Evolutionary conservation across 192 early-diverging fungal genomes (phyloP).

Genomic region (Coemansia sp.): DNA sequence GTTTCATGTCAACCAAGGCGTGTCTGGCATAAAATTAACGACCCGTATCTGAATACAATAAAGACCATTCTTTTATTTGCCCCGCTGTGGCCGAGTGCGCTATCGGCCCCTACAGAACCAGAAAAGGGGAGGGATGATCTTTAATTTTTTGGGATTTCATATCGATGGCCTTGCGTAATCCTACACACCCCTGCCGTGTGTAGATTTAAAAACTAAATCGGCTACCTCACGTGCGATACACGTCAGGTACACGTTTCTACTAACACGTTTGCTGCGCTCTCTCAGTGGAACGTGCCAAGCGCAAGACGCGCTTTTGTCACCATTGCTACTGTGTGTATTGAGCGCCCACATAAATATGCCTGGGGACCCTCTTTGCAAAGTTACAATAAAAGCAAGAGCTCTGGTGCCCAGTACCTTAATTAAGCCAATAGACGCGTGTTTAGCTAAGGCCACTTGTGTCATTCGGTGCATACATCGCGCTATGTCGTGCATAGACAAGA

Average conservation of each 20-base stretch:
- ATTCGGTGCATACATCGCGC: neutral
- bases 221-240: neutral
- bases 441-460: neutral
- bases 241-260: neutral
- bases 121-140: neutral
- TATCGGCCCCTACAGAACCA: neutral
- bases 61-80: neutral
- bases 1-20: neutral
- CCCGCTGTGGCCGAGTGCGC: neutral
- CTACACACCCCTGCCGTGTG: neutral
- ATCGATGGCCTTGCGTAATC: neutral
- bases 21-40: neutral
- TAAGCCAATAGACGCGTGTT: neutral
- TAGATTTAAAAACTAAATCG: neutral
- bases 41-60: conserved; percentile 1
- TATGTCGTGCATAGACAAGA: neutral
- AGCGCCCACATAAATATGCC: neutral
- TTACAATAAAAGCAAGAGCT: neutral
- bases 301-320: neutral
- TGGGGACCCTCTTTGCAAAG: neutral
- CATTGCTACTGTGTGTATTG: neutral
- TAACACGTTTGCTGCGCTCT: neutral
- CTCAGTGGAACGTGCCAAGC: neutral
- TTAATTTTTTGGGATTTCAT: neutral
- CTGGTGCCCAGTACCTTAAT: neutral